Percentiles rank a stretch among this genome's conserved stretches.
Conservation (phyloP, 495 filamentous ascomycete species). For the Ramalina peruviana region DNA sequence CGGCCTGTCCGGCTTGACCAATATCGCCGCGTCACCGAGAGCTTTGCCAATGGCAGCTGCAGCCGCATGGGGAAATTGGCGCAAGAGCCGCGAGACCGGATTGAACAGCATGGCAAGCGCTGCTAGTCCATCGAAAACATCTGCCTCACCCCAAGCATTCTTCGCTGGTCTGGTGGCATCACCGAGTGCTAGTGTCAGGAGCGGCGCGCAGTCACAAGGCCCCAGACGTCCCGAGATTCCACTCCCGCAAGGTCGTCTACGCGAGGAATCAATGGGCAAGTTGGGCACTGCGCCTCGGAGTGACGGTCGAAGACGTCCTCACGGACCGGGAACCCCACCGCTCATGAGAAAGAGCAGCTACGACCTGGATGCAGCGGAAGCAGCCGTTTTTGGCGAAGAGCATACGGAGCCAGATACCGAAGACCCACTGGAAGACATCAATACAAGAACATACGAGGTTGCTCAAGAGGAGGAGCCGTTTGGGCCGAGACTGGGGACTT, state of each 20-base stretch:
- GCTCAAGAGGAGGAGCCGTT: conserved; percentile 13
- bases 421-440: not conserved
- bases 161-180: conserved; percentile 75
- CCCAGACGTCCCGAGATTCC: conserved; percentile 28
- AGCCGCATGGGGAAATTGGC: conserved; percentile 76
- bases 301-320: conserved; percentile 20
- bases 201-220: conserved; percentile 30
- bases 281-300: too few relatives aligned
- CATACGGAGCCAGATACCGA: conserved; percentile 3
- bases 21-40: conserved; percentile 60
- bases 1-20: conserved; percentile 41
- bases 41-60: conserved; percentile 69
- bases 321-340: conserved; percentile 50
- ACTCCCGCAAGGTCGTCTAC: conserved; percentile 21
- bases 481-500: conserved; percentile 9
- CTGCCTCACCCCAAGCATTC: conserved; percentile 33
- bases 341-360: conserved; percentile 56
- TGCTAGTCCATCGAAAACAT: conserved; percentile 44
- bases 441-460: not conserved
- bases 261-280: too few relatives aligned
- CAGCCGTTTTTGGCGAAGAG: conserved; percentile 40
- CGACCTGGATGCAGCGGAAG: conserved; percentile 56
- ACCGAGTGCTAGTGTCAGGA: conserved; percentile 52
- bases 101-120: conserved; percentile 28
- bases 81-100: conserved; percentile 41